Evolutionary conservation across 768 basidiomycete species (phyloP), one percentile per base, ranked within the genome.

Genomic region (Tricholoma flavovirens): DNA sequence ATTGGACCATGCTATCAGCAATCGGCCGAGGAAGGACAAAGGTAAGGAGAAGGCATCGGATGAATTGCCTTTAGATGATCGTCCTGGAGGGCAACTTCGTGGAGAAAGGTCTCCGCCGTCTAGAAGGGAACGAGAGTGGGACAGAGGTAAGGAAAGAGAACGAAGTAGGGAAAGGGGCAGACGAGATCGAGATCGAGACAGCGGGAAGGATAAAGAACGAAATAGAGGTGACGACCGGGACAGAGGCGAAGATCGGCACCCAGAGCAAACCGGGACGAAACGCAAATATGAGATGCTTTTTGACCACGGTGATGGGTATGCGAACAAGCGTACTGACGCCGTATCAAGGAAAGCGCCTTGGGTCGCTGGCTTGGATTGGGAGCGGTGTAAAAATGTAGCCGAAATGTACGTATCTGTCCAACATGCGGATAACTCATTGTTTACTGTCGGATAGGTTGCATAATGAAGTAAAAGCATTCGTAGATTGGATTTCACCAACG

Each of bases 401-500:
- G 90, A 95, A 67, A 77, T 95, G 93, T 94, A 62, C 55, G 88
- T 80, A 11, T 49, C 26, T 17, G 6, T 56, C 42, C n/a, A 15
- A 32, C 49, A 56, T 42, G 42, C 55, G 10, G 53, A 11, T 42
- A 36, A 53, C 26, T 51, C 51, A 51, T n/a, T 48, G 29, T 12
- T 56, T 59, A 19, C 29, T 48, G n/a, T 53, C 50, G 55, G 66
- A 55, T 17, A 95, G 96, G 81, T 70, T 98, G 54, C 90, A 97
- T 64, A 73, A 75, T 14, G 97, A 99, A 70, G 90, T 97, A 5
- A 77, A 83, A 54, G 87, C 93, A 0, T 98, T 93, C 64, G 83
- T 88, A 19, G 73, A 80, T 5, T 97, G 91, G 78, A 90, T 98
- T 69, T 89, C 90, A 0, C 95, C 97, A 0, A 86, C 90, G 0